These are phyloP conservation scores for Starmerella bombicola DNA, from an alignment of 805 yeast genomes.

Conservation along the genomic window DNA sequence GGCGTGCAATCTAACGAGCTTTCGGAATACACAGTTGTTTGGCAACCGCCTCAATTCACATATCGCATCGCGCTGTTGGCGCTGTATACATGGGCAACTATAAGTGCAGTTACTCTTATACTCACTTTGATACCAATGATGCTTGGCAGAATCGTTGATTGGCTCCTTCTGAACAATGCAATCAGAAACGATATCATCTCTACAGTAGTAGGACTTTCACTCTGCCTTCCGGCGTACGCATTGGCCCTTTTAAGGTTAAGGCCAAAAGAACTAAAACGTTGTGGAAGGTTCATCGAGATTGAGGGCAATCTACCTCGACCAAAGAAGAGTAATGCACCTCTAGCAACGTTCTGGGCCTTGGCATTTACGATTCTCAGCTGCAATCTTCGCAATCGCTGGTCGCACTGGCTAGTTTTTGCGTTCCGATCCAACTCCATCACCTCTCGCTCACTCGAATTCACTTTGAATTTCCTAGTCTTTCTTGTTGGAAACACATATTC, in stretches of 20 bases:
- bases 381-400: neutral
- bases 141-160: constrained; percentile 15
- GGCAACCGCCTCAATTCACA: constrained; percentile 71
- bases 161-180: neutral
- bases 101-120: constrained; percentile 2
- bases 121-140: constrained; percentile 13
- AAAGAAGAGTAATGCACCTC: neutral
- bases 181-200: constrained; percentile 14
- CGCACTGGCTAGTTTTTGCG: constrained; percentile 1
- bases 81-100: constrained; percentile 33
- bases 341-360: constrained; percentile 1
- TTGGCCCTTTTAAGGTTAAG: neutral
- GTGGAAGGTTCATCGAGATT: constrained; percentile 1
- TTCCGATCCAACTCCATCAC: neutral
- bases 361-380: neutral
- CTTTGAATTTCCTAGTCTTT: neutral
- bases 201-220: constrained; percentile 4
- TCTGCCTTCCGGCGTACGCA: constrained; percentile 11
- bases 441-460: neutral
- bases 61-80: constrained; percentile 42
- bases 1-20: constrained; percentile 33
- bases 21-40: constrained; percentile 56
- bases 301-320: constrained; percentile 3
- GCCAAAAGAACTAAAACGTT: constrained; percentile 4
- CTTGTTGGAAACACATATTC: neutral